These are phyloP conservation scores for Neonectria magnoliae DNA, from an alignment of 2,329 filamentous ascomycete species.

Conservation along the genomic window DNA sequence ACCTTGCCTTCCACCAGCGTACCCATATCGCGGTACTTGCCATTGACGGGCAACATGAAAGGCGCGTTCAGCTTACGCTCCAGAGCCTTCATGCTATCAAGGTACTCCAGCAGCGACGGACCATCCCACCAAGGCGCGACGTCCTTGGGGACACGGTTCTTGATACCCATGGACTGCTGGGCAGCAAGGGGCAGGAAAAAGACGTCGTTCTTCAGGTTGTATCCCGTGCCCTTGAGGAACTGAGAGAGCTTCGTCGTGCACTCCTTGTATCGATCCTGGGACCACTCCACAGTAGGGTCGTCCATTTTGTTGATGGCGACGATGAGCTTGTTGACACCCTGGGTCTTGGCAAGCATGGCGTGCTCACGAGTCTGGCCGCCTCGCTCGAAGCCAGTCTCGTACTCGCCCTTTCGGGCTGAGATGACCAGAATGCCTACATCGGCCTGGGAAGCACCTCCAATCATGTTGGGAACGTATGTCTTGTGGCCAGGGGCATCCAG, in stretches of 20 bases:
- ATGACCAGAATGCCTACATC: slow-evolving; percentile 97
- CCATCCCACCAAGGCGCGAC: slow-evolving; percentile 86
- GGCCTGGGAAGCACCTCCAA: slow-evolving; percentile 91
- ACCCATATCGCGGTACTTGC: slow-evolving; percentile 97
- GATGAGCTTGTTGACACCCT: slow-evolving; percentile 96
- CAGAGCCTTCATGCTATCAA: slow-evolving; percentile 91
- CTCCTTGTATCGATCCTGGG: slow-evolving; percentile 89
- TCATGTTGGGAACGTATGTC: slow-evolving; percentile 98
- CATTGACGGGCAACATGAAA: slow-evolving; percentile 98
- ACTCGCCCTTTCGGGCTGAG: slow-evolving; percentile 96
- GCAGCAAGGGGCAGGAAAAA: slow-evolving; percentile 97
- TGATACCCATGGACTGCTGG: slow-evolving; percentile 86
- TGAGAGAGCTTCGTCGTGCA: slow-evolving; percentile 87
- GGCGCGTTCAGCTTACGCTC: slow-evolving; percentile 97
- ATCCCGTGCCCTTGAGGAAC: slow-evolving; percentile 92
- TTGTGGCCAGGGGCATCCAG: slow-evolving; percentile 98
- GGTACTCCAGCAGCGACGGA: slow-evolving; percentile 91
- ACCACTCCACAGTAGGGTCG: slow-evolving; percentile 96
- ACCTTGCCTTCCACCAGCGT: slow-evolving; percentile 98
- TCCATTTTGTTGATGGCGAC: slow-evolving; percentile 99
- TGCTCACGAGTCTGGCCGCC: slow-evolving; percentile 98
- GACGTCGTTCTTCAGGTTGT: slow-evolving; percentile 93
- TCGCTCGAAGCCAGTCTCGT: slow-evolving; percentile 97
- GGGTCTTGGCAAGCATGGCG: slow-evolving; percentile 96
- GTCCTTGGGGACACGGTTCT: slow-evolving; percentile 82